Conservation (phyloP, 2,329 filamentous ascomycete species). For the Calonectria pauciramosa region DNA sequence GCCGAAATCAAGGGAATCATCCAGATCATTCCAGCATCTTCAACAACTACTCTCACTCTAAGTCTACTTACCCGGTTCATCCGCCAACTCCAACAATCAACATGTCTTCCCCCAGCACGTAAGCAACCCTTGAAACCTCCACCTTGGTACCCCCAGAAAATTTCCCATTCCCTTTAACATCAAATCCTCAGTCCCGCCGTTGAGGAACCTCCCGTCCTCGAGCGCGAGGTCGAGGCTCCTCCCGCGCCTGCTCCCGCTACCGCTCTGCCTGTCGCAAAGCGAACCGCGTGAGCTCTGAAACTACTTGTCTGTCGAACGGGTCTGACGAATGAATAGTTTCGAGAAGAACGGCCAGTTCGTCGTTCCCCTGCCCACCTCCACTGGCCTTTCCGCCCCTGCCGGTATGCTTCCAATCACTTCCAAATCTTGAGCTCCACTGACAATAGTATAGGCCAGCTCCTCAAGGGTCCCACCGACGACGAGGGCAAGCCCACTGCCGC, state of each 20-base stretch:
- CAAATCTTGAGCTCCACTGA: not conserved
- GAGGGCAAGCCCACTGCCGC: constrained; percentile 1
- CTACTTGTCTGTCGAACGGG: not conserved
- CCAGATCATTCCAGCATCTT: not conserved
- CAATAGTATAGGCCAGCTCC: not conserved
- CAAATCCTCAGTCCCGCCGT: constrained; percentile 1
- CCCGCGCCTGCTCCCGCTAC: constrained; percentile 4
- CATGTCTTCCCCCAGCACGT: constrained; percentile 4
- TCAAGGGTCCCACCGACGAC: not conserved
- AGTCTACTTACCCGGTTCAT: not conserved
- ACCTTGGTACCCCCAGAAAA: not conserved
- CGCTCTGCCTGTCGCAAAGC: constrained; percentile 5
- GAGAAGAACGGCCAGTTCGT: constrained; percentile 6
- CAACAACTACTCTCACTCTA: not conserved
- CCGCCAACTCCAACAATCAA: not conserved
- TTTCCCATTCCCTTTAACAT: constrained; percentile 14
- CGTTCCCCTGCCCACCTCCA: constrained; percentile 1
- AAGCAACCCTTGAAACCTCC: not conserved
- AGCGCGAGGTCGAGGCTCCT: constrained; percentile 1
- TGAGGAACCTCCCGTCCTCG: not conserved
- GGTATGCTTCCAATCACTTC: not conserved
- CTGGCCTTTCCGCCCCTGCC: not conserved
- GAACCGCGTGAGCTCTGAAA: constrained; percentile 1
- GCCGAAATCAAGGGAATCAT: not conserved
- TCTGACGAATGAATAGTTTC: constrained; percentile 1